Conservation (phyloP, 2,329 filamentous ascomycete genomes). For the Penicillium expansum region DNA sequence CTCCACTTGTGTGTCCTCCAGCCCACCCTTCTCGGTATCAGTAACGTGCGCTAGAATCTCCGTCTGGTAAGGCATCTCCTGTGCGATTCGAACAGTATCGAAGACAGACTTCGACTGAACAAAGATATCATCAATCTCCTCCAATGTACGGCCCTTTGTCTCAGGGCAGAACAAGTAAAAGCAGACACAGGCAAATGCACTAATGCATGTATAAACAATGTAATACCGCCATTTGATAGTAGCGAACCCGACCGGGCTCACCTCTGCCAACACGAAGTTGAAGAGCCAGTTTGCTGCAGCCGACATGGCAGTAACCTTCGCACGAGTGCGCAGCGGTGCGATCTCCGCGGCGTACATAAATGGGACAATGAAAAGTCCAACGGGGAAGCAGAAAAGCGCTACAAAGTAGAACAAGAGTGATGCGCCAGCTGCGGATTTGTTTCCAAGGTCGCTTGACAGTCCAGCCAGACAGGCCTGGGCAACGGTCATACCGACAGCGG, state of each 20-base stretch:
- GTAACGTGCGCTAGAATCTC: slow-evolving; percentile 13
- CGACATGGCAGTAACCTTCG: slow-evolving; percentile 56
- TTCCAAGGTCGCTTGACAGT: slow-evolving; percentile 27
- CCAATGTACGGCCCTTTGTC: slow-evolving; percentile 37
- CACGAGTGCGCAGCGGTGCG: slow-evolving; percentile 40
- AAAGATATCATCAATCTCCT: slow-evolving; percentile 42
- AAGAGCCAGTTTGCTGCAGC: slow-evolving; percentile 47
- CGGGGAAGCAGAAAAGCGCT: slow-evolving; percentile 60
- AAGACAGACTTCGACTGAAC: slow-evolving; percentile 29
- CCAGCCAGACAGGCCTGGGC: slow-evolving; percentile 16
- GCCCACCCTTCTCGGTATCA: slow-evolving; percentile 5
- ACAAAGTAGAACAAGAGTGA: slow-evolving; percentile 58
- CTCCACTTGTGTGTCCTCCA: slow-evolving; percentile 5
- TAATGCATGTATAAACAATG: slow-evolving; percentile 46
- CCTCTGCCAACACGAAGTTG: slow-evolving; percentile 38
- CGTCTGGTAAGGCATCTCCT: slow-evolving; percentile 20
- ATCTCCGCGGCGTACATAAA: slow-evolving; percentile 61
- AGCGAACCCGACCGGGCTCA: slow-evolving; percentile 38
- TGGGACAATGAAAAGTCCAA: slow-evolving; percentile 58
- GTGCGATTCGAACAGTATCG: slow-evolving; percentile 23
- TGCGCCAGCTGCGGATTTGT: slow-evolving; percentile 49
- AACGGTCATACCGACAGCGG: slow-evolving; percentile 21
- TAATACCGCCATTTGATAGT: slow-evolving; percentile 50
- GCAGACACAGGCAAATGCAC: slow-evolving; percentile 24
- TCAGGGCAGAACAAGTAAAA: slow-evolving; percentile 42